These are phyloP conservation scores for Xylaria polymorpha DNA, from an alignment of 2,329 filamentous ascomycete genomes.

Conservation along the genomic window DNA sequence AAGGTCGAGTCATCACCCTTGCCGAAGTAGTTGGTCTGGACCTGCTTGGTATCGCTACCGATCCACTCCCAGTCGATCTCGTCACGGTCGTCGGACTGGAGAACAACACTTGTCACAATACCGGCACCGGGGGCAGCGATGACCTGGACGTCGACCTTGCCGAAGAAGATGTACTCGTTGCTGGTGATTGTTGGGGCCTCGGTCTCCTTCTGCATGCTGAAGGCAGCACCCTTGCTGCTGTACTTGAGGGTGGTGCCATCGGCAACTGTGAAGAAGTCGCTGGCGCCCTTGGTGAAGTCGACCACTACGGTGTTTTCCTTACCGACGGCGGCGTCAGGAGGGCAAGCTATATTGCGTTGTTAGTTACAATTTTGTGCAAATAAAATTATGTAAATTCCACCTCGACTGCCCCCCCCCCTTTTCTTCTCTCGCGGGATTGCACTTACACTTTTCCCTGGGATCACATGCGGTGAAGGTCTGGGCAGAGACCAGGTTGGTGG, in stretches of 20 bases:
- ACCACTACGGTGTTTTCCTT: slow-evolving; percentile 61
- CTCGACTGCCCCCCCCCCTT: too few relatives aligned
- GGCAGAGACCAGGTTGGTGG: slow-evolving; percentile 61
- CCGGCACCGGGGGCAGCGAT: slow-evolving; percentile 84
- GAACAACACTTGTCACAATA: slow-evolving; percentile 88
- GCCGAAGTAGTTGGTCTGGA: slow-evolving; percentile 88
- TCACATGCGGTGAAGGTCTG: slow-evolving; percentile 69
- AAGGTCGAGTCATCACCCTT: slow-evolving; percentile 76
- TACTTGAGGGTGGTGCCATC: slow-evolving; percentile 63
- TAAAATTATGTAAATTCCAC: not conserved
- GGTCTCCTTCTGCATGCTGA: slow-evolving; percentile 74
- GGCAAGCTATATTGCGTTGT: slow-evolving; percentile 65
- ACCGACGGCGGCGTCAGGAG: slow-evolving; percentile 80
- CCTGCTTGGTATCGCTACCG: slow-evolving; percentile 76
- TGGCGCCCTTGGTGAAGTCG: slow-evolving; percentile 82
- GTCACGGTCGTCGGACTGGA: slow-evolving; percentile 91
- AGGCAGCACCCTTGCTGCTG: slow-evolving; percentile 62
- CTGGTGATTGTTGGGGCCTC: slow-evolving; percentile 79
- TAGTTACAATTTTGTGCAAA: slow-evolving; percentile 30
- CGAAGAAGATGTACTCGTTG: slow-evolving; percentile 97
- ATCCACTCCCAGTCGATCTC: slow-evolving; percentile 99
- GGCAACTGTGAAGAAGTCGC: slow-evolving; percentile 62
- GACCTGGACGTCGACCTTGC: slow-evolving; percentile 81
- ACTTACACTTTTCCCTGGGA: slow-evolving; percentile 63
- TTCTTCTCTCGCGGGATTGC: not conserved